Evolutionary conservation across 345 rosid genomes (phyloP).

Genomic region (Draba incana): DNA sequence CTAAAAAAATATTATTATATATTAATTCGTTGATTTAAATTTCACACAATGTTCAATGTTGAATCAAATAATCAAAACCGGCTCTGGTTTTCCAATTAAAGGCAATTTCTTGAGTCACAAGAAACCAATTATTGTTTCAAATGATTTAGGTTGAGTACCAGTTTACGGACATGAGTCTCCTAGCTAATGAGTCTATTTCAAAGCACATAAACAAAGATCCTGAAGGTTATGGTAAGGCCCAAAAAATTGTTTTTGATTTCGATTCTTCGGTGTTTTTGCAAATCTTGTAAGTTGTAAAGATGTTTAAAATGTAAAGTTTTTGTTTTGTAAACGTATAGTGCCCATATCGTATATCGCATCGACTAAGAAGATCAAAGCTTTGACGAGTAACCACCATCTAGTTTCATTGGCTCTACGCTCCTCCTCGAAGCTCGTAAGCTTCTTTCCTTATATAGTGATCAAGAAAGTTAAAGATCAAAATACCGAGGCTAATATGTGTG

Average conservation of each 20-base stretch:
- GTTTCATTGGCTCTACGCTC: constrained; percentile 75
- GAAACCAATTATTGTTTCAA: constrained; percentile 1
- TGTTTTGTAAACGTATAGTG: constrained; percentile 52
- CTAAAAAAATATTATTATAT: too few species aligned
- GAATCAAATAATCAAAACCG: background rate
- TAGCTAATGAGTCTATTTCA: constrained; percentile 84
- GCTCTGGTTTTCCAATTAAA: background rate
- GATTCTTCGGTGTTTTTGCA: background rate
- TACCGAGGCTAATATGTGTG: background rate
- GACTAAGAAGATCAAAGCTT: constrained; percentile 83
- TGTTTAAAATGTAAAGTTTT: background rate
- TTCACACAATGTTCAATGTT: background rate
- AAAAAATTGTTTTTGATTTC: background rate
- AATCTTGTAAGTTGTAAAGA: background rate
- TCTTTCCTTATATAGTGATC: constrained; percentile 6
- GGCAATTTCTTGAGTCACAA: constrained; percentile 24
- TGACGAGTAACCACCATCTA: constrained; percentile 58
- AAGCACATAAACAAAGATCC: constrained; percentile 81
- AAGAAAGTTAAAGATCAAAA: background rate
- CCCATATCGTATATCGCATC: constrained; percentile 72
- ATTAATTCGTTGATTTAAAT: background rate
- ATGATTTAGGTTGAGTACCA: constrained; percentile 79
- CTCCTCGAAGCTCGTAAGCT: constrained; percentile 82
- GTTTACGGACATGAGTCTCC: constrained; percentile 89
- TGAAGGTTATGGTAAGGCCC: constrained; percentile 83